Evolutionary conservation across 768 basidiomycete species (phyloP), one percentile per base, ranked within the genome.

Genomic region (Trametes elegans): DNA sequence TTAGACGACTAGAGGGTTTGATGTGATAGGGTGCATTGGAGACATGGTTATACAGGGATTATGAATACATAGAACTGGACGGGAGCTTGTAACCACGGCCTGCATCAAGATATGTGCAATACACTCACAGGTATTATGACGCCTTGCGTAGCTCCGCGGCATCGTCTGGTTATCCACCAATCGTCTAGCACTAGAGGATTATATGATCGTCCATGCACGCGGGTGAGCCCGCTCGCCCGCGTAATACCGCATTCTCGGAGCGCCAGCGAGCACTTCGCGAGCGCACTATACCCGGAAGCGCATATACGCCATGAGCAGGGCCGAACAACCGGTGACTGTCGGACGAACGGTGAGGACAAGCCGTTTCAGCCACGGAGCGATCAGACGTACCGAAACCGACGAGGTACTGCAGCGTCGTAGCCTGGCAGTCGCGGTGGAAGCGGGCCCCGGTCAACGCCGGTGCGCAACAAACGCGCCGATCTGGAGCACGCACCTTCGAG

Each of bases 271-370:
- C 26, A 36, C 49, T 21, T 8, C 13, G 31, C 21, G 14, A 31
- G 13, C 35, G 32, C 24, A n/a, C 64, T 63, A 78, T 24, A 73
- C 63, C 26, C 79, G 71, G 68, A 93, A 93, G 56, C 90, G 81
- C 65, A 92, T 68, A 69, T 93, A 93, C 19, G 91, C 90, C 88
- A 93, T 90, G 41, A 93, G 75, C 39, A 93, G 73, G 19, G 91
- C 90, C 10, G 88, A 88, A 63, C 89, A 89, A 60, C 91, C 90
- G 40, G 90, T 92, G 34, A 92, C 90, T 92, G 62, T 18, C n/a
- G n/a, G 16, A 14, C 11, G 11, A 3, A 42, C 29, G 24, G 24
- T 49, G 7, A 49, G 31, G 14, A n/a, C n/a, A 19, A 24, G 18
- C 19, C 24, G n/a, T n/a, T n/a, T n/a, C n/a, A 19, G 26, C 23